A percentile compares a stretch with the other conserved stretches of the same genome.
phyloP scores from a whole-genome alignment of 192 early-diverging fungal genomes.

The Mortierella hygrophila region DNA sequence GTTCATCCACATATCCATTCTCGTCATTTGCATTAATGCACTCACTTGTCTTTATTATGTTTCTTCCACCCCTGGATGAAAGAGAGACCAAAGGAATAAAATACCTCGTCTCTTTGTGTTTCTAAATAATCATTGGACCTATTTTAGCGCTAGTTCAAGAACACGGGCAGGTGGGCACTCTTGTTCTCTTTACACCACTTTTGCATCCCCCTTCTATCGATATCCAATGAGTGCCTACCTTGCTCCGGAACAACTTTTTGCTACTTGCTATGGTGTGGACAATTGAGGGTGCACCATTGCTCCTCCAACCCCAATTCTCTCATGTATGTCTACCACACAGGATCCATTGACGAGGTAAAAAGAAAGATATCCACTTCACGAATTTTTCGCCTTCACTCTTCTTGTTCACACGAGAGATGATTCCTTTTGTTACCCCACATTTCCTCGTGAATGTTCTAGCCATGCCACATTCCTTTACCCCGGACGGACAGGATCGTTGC shows the following conservation, averaged over 20 bases:
- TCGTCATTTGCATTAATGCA: neutral
- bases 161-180: neutral
- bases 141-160: neutral
- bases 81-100: neutral
- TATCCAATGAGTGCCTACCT: no score
- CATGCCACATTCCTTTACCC: neutral
- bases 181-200: no score
- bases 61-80: neutral
- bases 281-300: no score
- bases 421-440: neutral
- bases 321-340: no score
- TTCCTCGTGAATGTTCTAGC: slow-evolving; percentile 6
- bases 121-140: neutral
- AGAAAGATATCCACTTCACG: neutral
- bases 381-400: neutral
- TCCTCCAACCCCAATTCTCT: no score
- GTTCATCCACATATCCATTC: neutral
- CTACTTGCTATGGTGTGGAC: no score
- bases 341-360: neutral
- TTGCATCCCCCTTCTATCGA: no score
- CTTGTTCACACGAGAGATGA: neutral
- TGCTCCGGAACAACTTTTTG: no score
- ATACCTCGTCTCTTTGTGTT: neutral
- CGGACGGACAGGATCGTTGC: neutral
- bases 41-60: neutral